Conservation (phyloP, 1,284 basidiomycete genomes). For the Leccinum variabile region DNA sequence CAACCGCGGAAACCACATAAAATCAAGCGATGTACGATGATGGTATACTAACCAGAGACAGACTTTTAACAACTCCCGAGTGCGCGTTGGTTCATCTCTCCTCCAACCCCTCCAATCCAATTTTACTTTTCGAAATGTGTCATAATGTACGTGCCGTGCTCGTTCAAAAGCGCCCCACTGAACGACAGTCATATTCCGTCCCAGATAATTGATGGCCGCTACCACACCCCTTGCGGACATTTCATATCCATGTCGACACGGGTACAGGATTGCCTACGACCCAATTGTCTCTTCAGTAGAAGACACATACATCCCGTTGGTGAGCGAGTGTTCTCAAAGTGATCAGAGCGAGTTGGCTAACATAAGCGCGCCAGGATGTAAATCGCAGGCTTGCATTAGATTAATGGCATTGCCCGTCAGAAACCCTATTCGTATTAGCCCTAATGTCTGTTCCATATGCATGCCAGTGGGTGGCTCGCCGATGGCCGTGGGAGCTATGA, state of each 20-base stretch:
- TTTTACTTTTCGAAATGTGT: conserved; percentile 53
- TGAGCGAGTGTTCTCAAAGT: conserved; percentile 33
- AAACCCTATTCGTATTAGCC: conserved; percentile 73
- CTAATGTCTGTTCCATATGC: conserved; percentile 48
- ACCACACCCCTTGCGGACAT: conserved; percentile 70
- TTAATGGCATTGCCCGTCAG: conserved; percentile 69
- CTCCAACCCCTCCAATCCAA: conserved; percentile 20
- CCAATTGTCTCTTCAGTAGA: conserved; percentile 70
- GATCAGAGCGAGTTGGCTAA: conserved; percentile 15
- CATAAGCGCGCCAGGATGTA: conserved; percentile 50
- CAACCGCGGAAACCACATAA: conserved; percentile 35
- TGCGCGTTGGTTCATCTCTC: conserved; percentile 13
- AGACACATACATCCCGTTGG: conserved; percentile 59
- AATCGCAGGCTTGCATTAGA: conserved; percentile 55
- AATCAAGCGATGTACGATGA: conserved; percentile 22
- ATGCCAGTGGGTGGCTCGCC: conserved; percentile 41
- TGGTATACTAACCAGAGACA: conserved; percentile 18
- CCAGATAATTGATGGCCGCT: conserved; percentile 77
- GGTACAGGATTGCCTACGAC: conserved; percentile 62
- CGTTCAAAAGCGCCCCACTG: conserved; percentile 10
- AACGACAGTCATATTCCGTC: conserved; percentile 8
- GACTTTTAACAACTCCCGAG: conserved; percentile 23
- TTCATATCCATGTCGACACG: conserved; percentile 73
- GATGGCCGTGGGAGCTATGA: conserved; percentile 23
- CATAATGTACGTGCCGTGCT: conserved; percentile 59